Evolutionary conservation across 495 filamentous ascomycete genomes (phyloP), one percentile per base, ranked within the genome.

Genomic region (Trichoderma reesei): DNA sequence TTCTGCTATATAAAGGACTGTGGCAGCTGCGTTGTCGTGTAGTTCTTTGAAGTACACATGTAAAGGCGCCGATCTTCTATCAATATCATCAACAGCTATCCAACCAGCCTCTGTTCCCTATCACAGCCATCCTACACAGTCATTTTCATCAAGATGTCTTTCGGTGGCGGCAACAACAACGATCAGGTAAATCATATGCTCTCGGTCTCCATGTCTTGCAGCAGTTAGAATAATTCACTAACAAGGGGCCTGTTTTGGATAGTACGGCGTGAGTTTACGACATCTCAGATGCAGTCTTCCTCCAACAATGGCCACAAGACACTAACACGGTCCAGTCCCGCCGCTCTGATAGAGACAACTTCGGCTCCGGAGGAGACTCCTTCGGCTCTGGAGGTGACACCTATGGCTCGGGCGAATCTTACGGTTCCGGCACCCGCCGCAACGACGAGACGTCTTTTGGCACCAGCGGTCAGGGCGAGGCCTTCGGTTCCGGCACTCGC

Each of bases 401-500:
- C 4, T 48, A 18, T 18, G 44, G n/a, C 44, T 26, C 44, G 0
- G 38, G 38, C 11, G 38, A 68, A 38, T 39, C 42, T 1, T 68
- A 67, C 36, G 63, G 66, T 4, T 61, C 60, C 33, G 51, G 61
- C 38, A 3, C 6, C 44, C 59, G 39, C 39, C 33, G 56, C 44
- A 62, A 68, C 41, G 63, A 68, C n/a, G 63, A 42, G n/a, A 68
- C 48, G 63, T 63, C 37, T 7, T 67, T 60, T 46, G 67, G 68
- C 14, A 39, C 64, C 13, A 60, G 65, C 44, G 67, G 66, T 41
- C 44, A 48, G n/a, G 63, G 41, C 39, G 65, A 65, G 41, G n/a
- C 59, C 36, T 67, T 59, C n/a, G 59, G 65, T 31, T 68, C 65
- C 1, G 44, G 60, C 31, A 66, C 51, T n/a, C 65, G 63, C 31